Evolutionary conservation across 495 filamentous ascomycete species (phyloP).

Genomic region (Neurospora tetrasperma): DNA sequence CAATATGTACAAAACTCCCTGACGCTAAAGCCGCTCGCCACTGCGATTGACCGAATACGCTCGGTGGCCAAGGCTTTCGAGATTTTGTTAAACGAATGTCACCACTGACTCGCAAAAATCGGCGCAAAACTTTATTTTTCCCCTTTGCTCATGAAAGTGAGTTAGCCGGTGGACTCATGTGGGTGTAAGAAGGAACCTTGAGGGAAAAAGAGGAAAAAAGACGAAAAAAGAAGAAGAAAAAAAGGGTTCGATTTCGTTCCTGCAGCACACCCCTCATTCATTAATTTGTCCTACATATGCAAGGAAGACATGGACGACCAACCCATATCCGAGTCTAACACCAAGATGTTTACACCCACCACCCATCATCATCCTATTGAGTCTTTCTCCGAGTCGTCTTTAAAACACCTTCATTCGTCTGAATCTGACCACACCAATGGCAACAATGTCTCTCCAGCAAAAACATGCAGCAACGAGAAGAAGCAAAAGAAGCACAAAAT

Average conservation of each 20-base stretch:
- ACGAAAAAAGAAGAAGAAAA: too few relatives aligned
- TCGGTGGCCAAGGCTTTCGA: not conserved
- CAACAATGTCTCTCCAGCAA: not conserved
- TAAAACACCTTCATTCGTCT: not conserved
- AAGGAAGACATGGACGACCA: not conserved
- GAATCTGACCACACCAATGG: not conserved
- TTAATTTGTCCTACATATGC: not conserved
- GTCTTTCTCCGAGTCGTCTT: constrained; percentile 12
- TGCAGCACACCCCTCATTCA: not conserved
- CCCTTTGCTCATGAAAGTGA: not conserved
- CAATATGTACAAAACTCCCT: not conserved
- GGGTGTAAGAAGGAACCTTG: too few relatives aligned
- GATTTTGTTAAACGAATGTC: not conserved
- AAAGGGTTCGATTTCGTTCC: too few relatives aligned
- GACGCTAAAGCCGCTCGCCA: not conserved
- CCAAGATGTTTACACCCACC: constrained; percentile 6
- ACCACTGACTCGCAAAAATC: not conserved
- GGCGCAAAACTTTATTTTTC: not conserved
- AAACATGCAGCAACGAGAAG: not conserved
- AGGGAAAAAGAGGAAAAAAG: too few relatives aligned
- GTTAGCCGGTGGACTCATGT: not conserved
- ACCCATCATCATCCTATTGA: constrained; percentile 10
- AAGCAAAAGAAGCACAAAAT: constrained; percentile 23
- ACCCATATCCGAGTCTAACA: not conserved
- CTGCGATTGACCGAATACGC: not conserved